Conservation (phyloP, 169 alveolate genomes). For the Hammondia hammondi region DNA sequence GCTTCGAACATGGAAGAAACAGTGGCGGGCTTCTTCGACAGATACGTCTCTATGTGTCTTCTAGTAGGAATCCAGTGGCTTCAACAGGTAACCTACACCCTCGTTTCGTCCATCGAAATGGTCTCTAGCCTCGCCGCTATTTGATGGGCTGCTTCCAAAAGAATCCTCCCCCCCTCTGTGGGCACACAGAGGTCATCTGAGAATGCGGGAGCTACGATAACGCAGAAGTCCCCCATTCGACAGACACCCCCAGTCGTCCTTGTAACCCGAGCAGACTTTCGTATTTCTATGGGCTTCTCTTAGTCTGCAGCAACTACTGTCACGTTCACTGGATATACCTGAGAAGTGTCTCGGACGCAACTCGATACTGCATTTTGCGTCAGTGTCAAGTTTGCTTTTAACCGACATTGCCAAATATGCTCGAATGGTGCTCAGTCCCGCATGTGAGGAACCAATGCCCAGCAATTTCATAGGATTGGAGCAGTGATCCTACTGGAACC, state of each 20-base stretch:
- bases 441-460: not conserved
- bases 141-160: not conserved
- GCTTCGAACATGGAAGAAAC: not conserved
- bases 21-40: no score
- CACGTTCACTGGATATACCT: no score
- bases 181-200: not conserved
- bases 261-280: no score
- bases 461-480: not conserved
- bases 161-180: not conserved
- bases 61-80: not conserved
- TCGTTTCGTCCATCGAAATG: not conserved
- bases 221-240: not conserved
- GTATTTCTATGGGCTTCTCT: no score
- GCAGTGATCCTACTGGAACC: not conserved
- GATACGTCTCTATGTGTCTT: not conserved
- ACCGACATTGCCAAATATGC: no score
- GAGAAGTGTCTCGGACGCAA: no score
- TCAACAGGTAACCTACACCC: not conserved
- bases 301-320: no score
- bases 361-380: no score
- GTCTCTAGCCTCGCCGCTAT: not conserved
- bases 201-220: not conserved
- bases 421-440: no score
- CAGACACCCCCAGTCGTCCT: not conserved
- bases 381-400: no score